phyloP scores from a whole-genome alignment of 148 eudicot genomes.

The Suaeda aralocaspica region DNA sequence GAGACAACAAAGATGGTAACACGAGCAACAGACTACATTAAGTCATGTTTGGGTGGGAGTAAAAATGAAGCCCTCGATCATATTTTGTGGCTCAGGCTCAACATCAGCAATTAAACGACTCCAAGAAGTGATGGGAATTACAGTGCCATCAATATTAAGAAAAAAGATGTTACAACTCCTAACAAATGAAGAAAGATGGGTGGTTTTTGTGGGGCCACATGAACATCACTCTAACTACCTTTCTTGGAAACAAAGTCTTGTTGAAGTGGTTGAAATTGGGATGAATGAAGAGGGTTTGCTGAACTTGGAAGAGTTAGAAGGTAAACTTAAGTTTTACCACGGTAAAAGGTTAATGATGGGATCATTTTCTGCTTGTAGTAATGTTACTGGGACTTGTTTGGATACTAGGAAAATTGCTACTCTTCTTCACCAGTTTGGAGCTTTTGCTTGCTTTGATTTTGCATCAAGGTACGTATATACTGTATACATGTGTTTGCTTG shows the following conservation, averaged over 20 bases:
- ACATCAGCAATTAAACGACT: constrained; percentile 39
- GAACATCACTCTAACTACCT: constrained; percentile 36
- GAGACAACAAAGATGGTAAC: constrained; percentile 34
- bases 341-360: constrained; percentile 29
- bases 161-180: constrained; percentile 7
- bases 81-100: constrained; percentile 44
- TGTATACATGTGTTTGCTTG: too few species aligned
- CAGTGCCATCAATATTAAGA: constrained; percentile 22
- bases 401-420: constrained; percentile 40
- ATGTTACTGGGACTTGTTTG: constrained; percentile 35
- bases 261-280: constrained; percentile 31
- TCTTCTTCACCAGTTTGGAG: constrained; percentile 43
- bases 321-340: constrained; percentile 9
- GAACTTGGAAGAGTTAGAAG: constrained; percentile 12
- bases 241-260: constrained; percentile 31
- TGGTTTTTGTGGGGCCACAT: constrained; percentile 35
- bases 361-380: constrained; percentile 39
- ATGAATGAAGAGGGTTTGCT: constrained; percentile 23
- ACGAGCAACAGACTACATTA: constrained; percentile 32
- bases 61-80: constrained; percentile 32
- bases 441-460: constrained; percentile 51
- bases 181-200: constrained; percentile 27
- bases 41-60: constrained; percentile 34
- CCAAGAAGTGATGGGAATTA: constrained; percentile 32
- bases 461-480: constrained; percentile 40